Base-by-base conservation (phyloP, 306 rosid genomes). In the Trifolium pratense region DNA sequence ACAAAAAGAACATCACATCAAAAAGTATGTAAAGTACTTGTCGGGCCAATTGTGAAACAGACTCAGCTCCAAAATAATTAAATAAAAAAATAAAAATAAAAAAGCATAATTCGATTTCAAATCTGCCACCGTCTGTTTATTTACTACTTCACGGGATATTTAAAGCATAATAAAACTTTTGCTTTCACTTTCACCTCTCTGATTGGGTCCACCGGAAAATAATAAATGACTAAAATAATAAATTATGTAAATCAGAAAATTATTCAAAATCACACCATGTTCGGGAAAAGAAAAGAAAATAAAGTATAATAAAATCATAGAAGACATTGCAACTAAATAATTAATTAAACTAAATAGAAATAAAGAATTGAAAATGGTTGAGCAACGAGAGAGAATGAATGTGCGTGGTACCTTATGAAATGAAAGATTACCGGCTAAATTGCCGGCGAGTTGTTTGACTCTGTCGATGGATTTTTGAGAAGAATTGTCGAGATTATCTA, bases 401-500 rank as follows among this genome's bases (percentile, higher is more conserved):
- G 32, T 29, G 46, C 18, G 4, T 3, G 46, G 84, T 81, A 95
- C 99, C 99, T 91, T 68, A 63, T 85, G 87, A 79, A 88, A 95
- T 7, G 83, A 76, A 39, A 95, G 92, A 61, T 92, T 95, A 3
- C 40, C 43, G 60, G 91, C 90, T 39, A 74, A 89, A 46, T 87
- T 58, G 6, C 83, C 90, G 52, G 97, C 97, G 85, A 95, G 97
- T 34, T 82, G 78, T 51, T 66, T 85, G 85, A 95, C 99, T 11
- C 97, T 75, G 5, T 49, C 1, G 9, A 95, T 5, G 20, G 97
- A 75, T 62, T 42, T 23, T 61, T 81, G 82, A 4, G 91, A 90
- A 66, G 99, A 84, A 83, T 95, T 95, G 66, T 95, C 97, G 42
- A 90, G 89, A 53, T 88, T 92, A 39, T 95, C 99, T 48, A 92